A percentile compares a stretch with the other conserved stretches of the same genome.
Evolutionary conservation across 768 basidiomycete species (phyloP).

Genomic region (Amanita rubescens): DNA sequence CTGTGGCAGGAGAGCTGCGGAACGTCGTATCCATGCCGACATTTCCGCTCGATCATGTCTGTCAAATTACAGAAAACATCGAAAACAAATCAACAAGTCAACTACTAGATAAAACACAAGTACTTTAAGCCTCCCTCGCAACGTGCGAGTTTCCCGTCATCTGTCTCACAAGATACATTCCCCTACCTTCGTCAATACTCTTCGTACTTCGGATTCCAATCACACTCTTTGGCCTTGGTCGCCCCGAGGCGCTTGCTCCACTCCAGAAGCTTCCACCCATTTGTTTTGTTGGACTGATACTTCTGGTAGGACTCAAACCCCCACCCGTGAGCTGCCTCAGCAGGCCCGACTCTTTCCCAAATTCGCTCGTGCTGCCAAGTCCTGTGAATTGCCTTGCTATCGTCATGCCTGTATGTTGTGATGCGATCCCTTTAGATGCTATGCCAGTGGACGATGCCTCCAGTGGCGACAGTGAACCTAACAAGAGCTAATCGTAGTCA

Average conservation of each 20-base stretch:
- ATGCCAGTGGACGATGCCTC: slow-evolving; percentile 35
- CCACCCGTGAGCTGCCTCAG: slow-evolving; percentile 61
- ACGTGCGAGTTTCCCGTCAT: slow-evolving; percentile 50
- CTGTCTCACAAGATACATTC: slow-evolving; percentile 72
- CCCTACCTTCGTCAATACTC: slow-evolving; percentile 62
- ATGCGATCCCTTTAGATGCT: slow-evolving; percentile 27
- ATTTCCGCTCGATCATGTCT: too few relatives aligned
- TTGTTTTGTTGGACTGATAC: slow-evolving; percentile 73
- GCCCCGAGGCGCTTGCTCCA: neutral
- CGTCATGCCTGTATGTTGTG: slow-evolving; percentile 69
- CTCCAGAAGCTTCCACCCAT: slow-evolving; percentile 33
- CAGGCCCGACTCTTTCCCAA: slow-evolving; percentile 20
- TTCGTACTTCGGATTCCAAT: slow-evolving; percentile 59
- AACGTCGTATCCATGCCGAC: too few relatives aligned
- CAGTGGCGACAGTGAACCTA: slow-evolving; percentile 2
- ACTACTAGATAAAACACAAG: too few relatives aligned
- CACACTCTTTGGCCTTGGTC: slow-evolving; percentile 70
- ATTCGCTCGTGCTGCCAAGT: slow-evolving; percentile 34
- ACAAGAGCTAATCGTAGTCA: neutral
- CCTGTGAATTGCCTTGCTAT: slow-evolving; percentile 74
- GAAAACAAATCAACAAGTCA: neutral
- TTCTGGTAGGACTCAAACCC: slow-evolving; percentile 58
- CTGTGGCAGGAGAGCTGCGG: too few relatives aligned
- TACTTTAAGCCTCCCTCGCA: slow-evolving; percentile 6
- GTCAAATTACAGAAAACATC: neutral